Conservation (phyloP, 1,284 basidiomycete genomes). For the Moesziomyces parantarcticus region DNA sequence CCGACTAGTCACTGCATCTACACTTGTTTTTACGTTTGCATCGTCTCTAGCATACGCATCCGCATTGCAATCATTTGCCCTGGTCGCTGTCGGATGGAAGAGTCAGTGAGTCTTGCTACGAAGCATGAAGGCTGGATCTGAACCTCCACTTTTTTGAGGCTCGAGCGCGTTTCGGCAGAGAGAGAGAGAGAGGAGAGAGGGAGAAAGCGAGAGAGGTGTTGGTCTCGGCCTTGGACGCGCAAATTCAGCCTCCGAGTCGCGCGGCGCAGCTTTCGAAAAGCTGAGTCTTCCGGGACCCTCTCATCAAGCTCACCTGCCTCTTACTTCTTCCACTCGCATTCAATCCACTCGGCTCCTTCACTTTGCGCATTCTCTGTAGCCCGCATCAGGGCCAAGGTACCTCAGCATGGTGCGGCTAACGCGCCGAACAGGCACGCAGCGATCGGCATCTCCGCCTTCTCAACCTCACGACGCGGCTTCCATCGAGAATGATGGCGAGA, state of each 20-base stretch:
- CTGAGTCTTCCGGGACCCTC: no score
- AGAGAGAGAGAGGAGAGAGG: not conserved
- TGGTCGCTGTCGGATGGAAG: no score
- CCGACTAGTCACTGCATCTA: slow-evolving; percentile 13
- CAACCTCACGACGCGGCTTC: not conserved
- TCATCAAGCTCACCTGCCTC: no score
- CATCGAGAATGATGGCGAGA: slow-evolving; percentile 6
- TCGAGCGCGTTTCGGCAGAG: not conserved
- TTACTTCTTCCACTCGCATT: no score
- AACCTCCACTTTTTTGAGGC: not conserved
- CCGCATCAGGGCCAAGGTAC: no score
- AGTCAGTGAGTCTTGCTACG: no score
- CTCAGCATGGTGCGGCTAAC: slow-evolving; percentile 26
- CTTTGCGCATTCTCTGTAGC: not conserved
- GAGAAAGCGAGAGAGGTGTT: no score
- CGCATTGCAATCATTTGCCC: not conserved
- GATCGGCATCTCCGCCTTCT: slow-evolving; percentile 13
- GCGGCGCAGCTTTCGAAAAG: no score
- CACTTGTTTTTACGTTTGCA: not conserved
- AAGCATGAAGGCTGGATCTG: no score
- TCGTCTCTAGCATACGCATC: not conserved
- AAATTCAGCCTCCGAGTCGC: not conserved
- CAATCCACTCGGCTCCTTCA: not conserved
- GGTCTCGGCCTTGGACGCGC: not conserved
- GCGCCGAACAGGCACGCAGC: slow-evolving; percentile 28